Evolutionary conservation across 225 moss, liverwort and hornwort genomes (phyloP).

Genomic region (Marchantia polymorpha): DNA sequence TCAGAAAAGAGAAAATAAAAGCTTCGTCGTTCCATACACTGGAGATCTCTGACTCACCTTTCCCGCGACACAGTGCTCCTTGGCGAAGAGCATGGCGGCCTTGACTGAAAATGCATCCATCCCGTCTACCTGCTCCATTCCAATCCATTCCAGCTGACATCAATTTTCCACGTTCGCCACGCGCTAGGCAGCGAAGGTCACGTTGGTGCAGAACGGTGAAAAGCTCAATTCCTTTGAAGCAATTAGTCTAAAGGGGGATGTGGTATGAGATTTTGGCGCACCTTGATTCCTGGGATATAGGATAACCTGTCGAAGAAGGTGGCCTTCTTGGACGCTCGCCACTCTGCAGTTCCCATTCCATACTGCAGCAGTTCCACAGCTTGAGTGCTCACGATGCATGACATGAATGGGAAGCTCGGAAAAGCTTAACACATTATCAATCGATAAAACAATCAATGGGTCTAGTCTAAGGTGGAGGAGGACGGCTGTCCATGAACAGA

Average conservation of each 20-base stretch:
- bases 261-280: conserved; percentile 13
- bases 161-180: too few relatives aligned
- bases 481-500: neutral
- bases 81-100: conserved; percentile 68
- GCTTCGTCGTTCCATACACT: too few relatives aligned
- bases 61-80: conserved; percentile 81
- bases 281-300: conserved; percentile 94
- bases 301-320: conserved; percentile 69
- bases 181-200: too few relatives aligned
- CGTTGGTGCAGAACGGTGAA: neutral
- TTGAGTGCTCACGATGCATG: neutral
- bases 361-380: conserved; percentile 45
- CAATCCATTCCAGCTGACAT: too few relatives aligned
- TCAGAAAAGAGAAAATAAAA: neutral
- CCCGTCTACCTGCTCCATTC: conserved; percentile 63
- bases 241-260: neutral
- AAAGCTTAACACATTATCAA: neutral
- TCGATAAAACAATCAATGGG: neutral
- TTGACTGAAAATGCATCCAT: conserved; percentile 91
- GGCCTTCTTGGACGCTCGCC: conserved; percentile 85
- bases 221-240: neutral
- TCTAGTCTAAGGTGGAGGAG: neutral
- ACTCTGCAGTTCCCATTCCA: conserved; percentile 97
- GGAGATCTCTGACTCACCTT: conserved; percentile 49
- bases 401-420: neutral